Evolutionary conservation across 176 grass and related monocot genomes (phyloP), one percentile per base, ranked within the genome.

Genomic region (Leersia perrieri): DNA sequence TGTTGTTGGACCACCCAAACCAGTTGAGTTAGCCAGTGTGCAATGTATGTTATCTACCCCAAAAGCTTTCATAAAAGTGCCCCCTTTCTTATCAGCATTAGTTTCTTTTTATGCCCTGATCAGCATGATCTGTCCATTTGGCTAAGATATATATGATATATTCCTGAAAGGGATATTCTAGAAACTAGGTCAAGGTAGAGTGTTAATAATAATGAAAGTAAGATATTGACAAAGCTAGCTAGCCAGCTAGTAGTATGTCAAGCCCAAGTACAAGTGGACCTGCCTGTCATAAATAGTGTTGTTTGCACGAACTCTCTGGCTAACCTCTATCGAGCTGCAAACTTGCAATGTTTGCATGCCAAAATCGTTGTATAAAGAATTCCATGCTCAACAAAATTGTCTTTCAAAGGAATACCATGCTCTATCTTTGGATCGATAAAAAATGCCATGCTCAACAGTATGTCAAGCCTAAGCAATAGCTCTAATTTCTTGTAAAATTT

Each of bases 81-180:
- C 23, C 63, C 16, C 32, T 87, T 82, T 82, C 72, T 87, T 87
- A 64, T 87, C 72, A 76, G 51, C 72, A 49, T 76, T 68, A 14
- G n/a, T 31, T 62, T 67, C 67, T 26, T 34, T 44, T n/a, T 45
- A 35, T 11, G 49, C 30, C 10, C 11, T 49, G 14, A n/a, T n/a
- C n/a, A 38, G n/a, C 30, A 44, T n/a, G 49, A 75, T 76, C 71
- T 60, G 11, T 61, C 34, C 60, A 32, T 67, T 82, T 87, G 35
- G 78, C 78, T 38, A 76, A 82, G 64, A 87, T 82, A 76, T 82
- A 87, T 82, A 76, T 82, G 78, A 62, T 58, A 58, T 58, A 58
- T 87, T 82, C 85, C 85, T 76, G 31, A 87, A 87, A 87, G 15
- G 78, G 85, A 63, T 87, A 81, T 76, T 82, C 78, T 82, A 70